Base-by-base conservation (phyloP, 225 moss, liverwort and hornwort genomes). In the Pseudoscleropodium purum region DNA sequence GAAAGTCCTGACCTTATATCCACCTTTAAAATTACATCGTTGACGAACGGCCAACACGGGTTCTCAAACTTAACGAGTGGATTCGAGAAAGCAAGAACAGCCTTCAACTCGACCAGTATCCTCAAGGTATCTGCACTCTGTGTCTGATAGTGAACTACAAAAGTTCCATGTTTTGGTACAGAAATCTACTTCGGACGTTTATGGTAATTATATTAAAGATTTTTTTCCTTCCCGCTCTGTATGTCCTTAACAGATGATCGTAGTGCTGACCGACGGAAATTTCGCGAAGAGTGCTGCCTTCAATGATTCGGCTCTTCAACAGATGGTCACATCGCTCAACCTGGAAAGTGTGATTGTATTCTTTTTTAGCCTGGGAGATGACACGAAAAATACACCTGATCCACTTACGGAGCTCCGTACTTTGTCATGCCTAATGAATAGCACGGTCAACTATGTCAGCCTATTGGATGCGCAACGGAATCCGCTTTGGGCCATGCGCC, bases 401-500 rank as follows among this genome's bases (percentile, higher is more conserved):
- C 91, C 82, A 47, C 91, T 94, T 20, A 76, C 69, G 57, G 94
- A 89, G 86, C 94, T 94, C 75, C 93, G 93, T 24, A 86, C 65
- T 54, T 79, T 94, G 34, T 94, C 94, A 37, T 94, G 94, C 85
- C 80, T 30, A 45, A 90, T 94, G 93, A 92, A 93, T 75, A 89
- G 92, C 83, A 85, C 94, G n/a, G 92, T 92, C 81, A 91, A 89
- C 54, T 87, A 88, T 86, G 84, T 94, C 34, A 91, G 86, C 84
- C 75, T 90, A 39, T 65, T 83, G 83, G 90, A 93, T 80, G 94
- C 93, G 27, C 84, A 89, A 79, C 83, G 84, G 87, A 94, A 94
- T 88, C 90, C 94, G 20, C 94, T 94, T 31, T 94, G 94, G 94
- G 93, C 94, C 51, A 89, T 93, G 20, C 91, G 94, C 60, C 93